Conservation (phyloP, 2,329 filamentous ascomycete genomes). For the Cladophialophora carrionii region DNA sequence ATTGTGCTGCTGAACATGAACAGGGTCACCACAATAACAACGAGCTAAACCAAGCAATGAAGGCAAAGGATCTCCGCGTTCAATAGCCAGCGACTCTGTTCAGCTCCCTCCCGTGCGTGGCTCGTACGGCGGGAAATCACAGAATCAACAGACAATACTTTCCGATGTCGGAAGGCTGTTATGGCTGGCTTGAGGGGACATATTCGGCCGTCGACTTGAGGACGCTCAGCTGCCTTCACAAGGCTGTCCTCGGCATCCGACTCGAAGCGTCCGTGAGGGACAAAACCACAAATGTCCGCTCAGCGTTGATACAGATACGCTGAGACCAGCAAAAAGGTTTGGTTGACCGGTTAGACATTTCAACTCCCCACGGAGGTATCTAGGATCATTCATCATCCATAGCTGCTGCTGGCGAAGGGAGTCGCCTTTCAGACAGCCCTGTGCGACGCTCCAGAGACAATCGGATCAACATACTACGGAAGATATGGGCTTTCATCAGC, state of each 20-base stretch:
- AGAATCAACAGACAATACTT: neutral
- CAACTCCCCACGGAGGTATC: neutral
- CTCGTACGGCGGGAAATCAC: neutral
- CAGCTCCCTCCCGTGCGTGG: neutral
- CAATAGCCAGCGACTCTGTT: neutral
- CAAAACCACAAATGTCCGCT: neutral
- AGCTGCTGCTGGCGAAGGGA: too few relatives aligned
- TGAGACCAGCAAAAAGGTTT: neutral
- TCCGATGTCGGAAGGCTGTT: neutral
- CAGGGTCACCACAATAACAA: neutral
- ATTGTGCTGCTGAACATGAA: neutral
- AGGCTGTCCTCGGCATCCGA: neutral
- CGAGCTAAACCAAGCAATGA: neutral
- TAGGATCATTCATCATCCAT: too few relatives aligned
- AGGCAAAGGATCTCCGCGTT: neutral
- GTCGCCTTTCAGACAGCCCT: too few relatives aligned
- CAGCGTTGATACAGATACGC: neutral
- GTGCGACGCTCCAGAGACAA: too few relatives aligned
- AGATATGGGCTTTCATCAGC: too few relatives aligned
- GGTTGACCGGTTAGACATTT: neutral
- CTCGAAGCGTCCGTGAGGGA: neutral
- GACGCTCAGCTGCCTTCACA: neutral
- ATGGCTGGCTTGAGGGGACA: neutral
- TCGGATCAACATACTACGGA: too few relatives aligned
- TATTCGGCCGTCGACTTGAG: neutral